Conservation (phyloP, 768 basidiomycete genomes). For the Floccularia luteovirens region DNA sequence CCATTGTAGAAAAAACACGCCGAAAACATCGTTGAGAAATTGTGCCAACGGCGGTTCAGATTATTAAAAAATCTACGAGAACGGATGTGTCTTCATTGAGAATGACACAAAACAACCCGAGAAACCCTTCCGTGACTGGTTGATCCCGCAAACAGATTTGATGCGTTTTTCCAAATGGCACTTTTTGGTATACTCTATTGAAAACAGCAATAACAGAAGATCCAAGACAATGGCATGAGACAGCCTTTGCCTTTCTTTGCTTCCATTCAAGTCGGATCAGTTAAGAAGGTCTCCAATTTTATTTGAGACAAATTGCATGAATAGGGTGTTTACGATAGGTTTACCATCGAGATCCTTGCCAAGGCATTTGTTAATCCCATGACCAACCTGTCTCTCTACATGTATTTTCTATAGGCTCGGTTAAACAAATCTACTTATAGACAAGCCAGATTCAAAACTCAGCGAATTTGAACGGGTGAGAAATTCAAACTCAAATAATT, state of each 20-base stretch:
- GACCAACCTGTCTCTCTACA: no score
- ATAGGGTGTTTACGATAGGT: constrained; percentile 66
- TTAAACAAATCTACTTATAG: constrained; percentile 84
- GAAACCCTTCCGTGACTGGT: no score
- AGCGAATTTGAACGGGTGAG: constrained; percentile 88
- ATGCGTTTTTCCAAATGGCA: no score
- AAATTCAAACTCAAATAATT: neutral
- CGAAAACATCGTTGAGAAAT: constrained; percentile 93
- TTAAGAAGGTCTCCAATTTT: constrained; percentile 86
- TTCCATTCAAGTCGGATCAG: constrained; percentile 95
- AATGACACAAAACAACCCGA: no score
- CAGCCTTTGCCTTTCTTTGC: constrained; percentile 89
- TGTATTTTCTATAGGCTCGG: no score
- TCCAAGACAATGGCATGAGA: constrained; percentile 94
- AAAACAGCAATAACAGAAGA: constrained; percentile 85
- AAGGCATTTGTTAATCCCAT: no score
- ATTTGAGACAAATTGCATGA: constrained; percentile 97
- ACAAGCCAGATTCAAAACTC: constrained; percentile 88
- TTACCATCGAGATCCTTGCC: constrained; percentile 84
- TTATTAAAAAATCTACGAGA: no score
- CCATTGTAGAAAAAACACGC: constrained; percentile 86
- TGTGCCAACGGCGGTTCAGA: constrained; percentile 94
- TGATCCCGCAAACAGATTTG: no score
- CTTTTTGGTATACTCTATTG: no score
- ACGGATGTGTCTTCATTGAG: no score